Evolutionary conservation across 306 rosid species (phyloP).

Genomic region (Lupinus albus): DNA sequence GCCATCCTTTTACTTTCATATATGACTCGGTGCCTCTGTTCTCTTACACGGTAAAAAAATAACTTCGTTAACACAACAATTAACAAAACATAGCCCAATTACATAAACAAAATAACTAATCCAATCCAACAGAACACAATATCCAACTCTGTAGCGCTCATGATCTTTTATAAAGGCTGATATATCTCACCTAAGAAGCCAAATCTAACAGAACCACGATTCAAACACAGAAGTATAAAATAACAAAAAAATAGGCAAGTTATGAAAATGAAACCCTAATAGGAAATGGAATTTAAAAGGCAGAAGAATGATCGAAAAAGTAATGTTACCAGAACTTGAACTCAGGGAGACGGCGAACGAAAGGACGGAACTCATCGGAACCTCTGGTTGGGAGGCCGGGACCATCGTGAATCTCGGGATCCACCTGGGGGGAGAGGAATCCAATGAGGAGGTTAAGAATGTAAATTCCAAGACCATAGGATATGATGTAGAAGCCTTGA

Average conservation of each 20-base stretch:
- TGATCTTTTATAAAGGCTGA: too few relatives aligned
- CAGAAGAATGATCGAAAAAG: background rate
- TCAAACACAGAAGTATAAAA: too few relatives aligned
- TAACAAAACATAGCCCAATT: background rate
- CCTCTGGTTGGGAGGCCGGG: slow-evolving; percentile 85
- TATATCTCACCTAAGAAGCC: background rate
- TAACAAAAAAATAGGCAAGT: background rate
- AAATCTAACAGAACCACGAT: background rate
- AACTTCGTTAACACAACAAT: background rate
- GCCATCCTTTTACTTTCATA: background rate
- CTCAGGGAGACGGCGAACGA: slow-evolving; percentile 96
- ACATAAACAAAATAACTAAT: background rate
- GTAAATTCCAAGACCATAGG: slow-evolving; percentile 91
- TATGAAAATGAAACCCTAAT: slow-evolving; percentile 37
- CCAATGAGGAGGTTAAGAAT: slow-evolving; percentile 90
- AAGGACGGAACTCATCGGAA: slow-evolving; percentile 95
- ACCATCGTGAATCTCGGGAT: slow-evolving; percentile 82
- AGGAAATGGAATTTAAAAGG: background rate
- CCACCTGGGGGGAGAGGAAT: slow-evolving; percentile 93
- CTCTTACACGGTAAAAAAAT: background rate
- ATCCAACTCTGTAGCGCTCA: too few relatives aligned
- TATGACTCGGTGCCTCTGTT: background rate
- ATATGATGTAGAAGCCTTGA: slow-evolving; percentile 91
- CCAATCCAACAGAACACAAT: too few relatives aligned
- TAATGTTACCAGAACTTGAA: slow-evolving; percentile 80